Base-by-base conservation (phyloP, 2,329 filamentous ascomycete species). In the Trichoderma sp. region DNA sequence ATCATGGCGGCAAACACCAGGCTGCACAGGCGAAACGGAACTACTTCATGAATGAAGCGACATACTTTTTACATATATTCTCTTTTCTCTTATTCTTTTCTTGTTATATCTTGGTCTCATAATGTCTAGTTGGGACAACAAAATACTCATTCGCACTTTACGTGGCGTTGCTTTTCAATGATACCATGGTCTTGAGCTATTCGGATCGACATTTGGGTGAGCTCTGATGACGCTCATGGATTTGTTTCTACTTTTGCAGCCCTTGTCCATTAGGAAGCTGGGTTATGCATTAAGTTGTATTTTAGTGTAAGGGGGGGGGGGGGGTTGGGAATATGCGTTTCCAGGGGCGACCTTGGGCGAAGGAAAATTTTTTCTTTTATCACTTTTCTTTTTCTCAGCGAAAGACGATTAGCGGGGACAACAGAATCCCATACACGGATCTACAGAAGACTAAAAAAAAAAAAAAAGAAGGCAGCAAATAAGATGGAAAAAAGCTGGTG, bases 101-200 rank as follows among this genome's bases (percentile, higher is more conserved):
- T 54, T 63, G 59, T 63, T 58, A 26, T 43, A 49, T 46, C 52
- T 69, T 59, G 67, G 54, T 69, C 54, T 69, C 63, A 58, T 69
- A 66, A 69, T 66, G 60, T 69, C 63, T 69, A 39, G 51, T 56
- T 66, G 67, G 37, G 60, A 65, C 67, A 46, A 43, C 39, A 21
- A 64, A 63, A 55, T 37, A 58, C 56, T 37, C 58, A 49, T 69
- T 51, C 52, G 58, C 64, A 68, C 68, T 59, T 66, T 68, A 66
- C 64, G 63, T 34, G 68, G 68, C 68, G 68, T 70, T 70, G 58
- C 49, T 63, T 68, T 68, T 49, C 21, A 58, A 70, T 70, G 68
- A 70, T 70, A 70, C 68, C 68, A 70, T 70, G 68, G 68, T 63
- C 59, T 49, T 67, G 61, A 65, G 56, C 64, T 65, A 67, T 68